Conservation (phyloP, 164 flowering plant species). For the Paratinospora sagittata region DNA sequence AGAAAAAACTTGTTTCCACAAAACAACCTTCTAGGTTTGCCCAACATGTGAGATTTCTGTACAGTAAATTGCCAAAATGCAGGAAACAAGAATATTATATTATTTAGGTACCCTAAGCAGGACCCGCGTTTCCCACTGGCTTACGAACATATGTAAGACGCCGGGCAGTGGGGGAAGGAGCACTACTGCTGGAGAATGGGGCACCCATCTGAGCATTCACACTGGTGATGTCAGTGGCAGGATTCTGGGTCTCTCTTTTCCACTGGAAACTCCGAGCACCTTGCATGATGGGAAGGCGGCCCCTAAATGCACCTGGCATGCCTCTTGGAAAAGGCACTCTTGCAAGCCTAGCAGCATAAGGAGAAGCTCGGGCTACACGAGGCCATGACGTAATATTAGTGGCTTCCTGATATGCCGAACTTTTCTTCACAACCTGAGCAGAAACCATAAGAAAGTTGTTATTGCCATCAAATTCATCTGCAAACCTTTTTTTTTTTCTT, state of each 20-base stretch:
- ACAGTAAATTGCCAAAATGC: constrained; percentile 3
- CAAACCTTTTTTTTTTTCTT: neutral
- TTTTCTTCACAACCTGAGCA: constrained; percentile 58
- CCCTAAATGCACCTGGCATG: constrained; percentile 34
- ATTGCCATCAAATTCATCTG: neutral
- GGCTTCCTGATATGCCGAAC: constrained; percentile 45
- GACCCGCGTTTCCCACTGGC: constrained; percentile 25
- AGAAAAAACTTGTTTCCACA: neutral
- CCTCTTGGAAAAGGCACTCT: constrained; percentile 59
- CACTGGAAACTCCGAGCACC: constrained; percentile 85
- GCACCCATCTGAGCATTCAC: constrained; percentile 22
- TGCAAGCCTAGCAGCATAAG: constrained; percentile 47
- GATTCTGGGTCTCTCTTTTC: constrained; percentile 59
- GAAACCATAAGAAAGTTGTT: neutral
- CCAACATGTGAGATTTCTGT: neutral
- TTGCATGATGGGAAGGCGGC: constrained; percentile 40
- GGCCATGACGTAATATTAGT: constrained; percentile 48
- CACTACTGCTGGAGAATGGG: constrained; percentile 14
- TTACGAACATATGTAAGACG: constrained; percentile 65
- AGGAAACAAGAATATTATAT: neutral
- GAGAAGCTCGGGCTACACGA: constrained; percentile 41
- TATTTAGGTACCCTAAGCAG: constrained; percentile 9
- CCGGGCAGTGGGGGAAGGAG: constrained; percentile 34
- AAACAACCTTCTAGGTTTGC: neutral
- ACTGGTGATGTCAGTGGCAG: constrained; percentile 10